Evolutionary conservation across 768 basidiomycete species (phyloP).

Genomic region (Boletales sp.): DNA sequence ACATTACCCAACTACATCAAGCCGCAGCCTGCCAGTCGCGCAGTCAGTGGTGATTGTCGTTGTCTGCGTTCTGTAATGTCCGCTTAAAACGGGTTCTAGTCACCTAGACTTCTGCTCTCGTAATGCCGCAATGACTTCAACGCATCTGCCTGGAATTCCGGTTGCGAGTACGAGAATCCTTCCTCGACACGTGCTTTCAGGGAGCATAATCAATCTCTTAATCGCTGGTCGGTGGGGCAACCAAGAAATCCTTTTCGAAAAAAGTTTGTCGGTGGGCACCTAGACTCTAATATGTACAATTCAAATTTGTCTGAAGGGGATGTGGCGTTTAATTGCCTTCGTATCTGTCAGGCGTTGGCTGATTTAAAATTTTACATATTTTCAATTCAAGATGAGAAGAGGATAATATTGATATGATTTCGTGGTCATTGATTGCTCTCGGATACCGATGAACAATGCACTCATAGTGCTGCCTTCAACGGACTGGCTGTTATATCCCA

Average conservation of each 20-base stretch:
- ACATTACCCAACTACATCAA: no score
- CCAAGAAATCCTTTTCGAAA: neutral
- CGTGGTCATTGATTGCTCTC: neutral
- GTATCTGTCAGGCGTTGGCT: no score
- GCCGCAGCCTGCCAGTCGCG: no score
- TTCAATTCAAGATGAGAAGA: no score
- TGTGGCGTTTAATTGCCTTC: constrained; percentile 8
- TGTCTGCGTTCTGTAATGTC: no score
- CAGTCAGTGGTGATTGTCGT: no score
- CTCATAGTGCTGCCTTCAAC: constrained; percentile 11
- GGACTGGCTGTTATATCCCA: constrained; percentile 38
- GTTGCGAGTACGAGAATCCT: neutral
- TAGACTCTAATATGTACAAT: neutral
- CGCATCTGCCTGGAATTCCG: neutral
- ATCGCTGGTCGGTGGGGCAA: neutral
- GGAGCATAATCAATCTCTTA: neutral
- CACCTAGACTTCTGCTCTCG: no score
- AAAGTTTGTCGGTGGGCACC: constrained; percentile 1
- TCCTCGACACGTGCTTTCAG: constrained; percentile 1
- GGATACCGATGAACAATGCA: neutral
- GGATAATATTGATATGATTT: neutral
- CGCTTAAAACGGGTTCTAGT: no score
- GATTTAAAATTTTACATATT: no score
- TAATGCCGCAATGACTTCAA: no score
- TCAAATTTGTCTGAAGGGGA: constrained; percentile 11